Evolutionary conservation across 805 yeast genomes (phyloP), one percentile per base, ranked within the genome.

Genomic region (Metschnikowia drakensbergensis): DNA sequence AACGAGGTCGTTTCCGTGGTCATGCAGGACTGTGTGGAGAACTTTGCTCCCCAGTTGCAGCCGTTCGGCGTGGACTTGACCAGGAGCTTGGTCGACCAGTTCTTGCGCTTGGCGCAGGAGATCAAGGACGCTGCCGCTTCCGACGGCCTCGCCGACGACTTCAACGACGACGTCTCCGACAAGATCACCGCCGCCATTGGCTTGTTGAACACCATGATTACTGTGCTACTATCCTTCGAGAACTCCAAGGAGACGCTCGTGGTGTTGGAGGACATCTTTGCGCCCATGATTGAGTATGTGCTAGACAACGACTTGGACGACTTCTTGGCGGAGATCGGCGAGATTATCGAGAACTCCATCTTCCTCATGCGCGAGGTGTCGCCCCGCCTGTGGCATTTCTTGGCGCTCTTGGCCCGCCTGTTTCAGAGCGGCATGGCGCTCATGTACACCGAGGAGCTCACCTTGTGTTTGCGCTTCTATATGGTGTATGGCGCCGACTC

Each of bases 11-110:
- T 94, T 28, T 82, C 96, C 23, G 86, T 85, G 25, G 96, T 92
- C 5, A 89, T 92, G 85, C 98, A 92, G 72, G 97, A 91, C 59
- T 85, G 94, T 63, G 97, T 92, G 29, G 97, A 91, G 61, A 81
- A 80, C 50, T 94, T 86, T 66, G 78, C 96, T 4, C 87, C 84
- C 54, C 95, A 92, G 66, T 74, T 92, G 57, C 94, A 61, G 34
- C 67, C 66, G 5, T 62, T 63, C 39, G 67, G 67, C 4, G 61
- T 62, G 27, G 60, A 56, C 39, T 55, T 63, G 49, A 62, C 60
- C 64, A 53, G 58, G 37, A 62, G 55, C 33, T 54, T 63, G 46
- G 64, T 58, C n/a, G 59, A 55, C 43, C 66, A 61, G 47, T 63
- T 63, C 35, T 45, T 63, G 62, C 57, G 59, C 43, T 51, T 63